Conservation (phyloP, 2,329 filamentous ascomycete species). For the Pseudocercospora macadamiae region DNA sequence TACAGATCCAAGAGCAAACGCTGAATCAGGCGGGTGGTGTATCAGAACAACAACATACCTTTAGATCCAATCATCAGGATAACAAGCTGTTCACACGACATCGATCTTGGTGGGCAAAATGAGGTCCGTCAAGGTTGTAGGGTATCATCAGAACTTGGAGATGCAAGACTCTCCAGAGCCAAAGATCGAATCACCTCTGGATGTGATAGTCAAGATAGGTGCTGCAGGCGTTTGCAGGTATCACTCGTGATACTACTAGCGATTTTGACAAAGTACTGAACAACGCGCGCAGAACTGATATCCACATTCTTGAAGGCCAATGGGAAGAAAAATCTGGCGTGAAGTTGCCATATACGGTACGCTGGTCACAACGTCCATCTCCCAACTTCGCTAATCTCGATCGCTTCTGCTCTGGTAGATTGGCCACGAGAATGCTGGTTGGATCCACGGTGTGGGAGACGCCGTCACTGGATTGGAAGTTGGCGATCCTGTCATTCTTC, state of each 20-base stretch:
- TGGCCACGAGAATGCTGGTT: slow-evolving; percentile 33
- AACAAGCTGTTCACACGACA: background rate
- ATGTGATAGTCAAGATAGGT: slow-evolving; percentile 34
- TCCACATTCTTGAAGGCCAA: slow-evolving; percentile 33
- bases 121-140: slow-evolving; percentile 31
- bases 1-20: background rate
- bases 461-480: slow-evolving; percentile 25
- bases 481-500: slow-evolving; percentile 32
- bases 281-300: slow-evolving; percentile 26
- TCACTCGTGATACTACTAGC: background rate
- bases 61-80: no score
- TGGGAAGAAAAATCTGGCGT: slow-evolving; percentile 31
- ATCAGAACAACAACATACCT: no score
- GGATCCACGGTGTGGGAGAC: slow-evolving; percentile 29
- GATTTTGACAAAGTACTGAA: background rate
- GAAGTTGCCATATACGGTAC: slow-evolving; percentile 30
- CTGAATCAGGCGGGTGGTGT: no score
- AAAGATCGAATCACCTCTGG: slow-evolving; percentile 26
- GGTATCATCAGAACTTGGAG: slow-evolving; percentile 31
- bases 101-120: slow-evolving; percentile 13
- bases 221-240: slow-evolving; percentile 33
- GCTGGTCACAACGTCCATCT: no score
- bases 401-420: no score
- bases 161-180: slow-evolving; percentile 30
- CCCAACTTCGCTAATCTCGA: no score